Base-by-base conservation (phyloP, 805 yeast genomes). In the Blastobotrys terrestris region DNA sequence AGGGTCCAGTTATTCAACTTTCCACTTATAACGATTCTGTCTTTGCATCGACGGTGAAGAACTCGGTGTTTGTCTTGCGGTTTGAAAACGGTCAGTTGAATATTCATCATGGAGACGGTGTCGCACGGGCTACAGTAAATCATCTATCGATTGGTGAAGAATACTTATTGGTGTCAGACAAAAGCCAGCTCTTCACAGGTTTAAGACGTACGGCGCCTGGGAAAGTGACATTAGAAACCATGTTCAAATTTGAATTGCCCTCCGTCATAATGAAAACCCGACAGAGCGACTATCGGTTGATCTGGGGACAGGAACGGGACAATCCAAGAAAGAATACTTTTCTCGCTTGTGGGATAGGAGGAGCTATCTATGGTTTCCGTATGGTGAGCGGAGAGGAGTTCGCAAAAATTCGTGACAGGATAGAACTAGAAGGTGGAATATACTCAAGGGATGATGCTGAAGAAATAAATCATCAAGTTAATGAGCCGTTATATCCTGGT, bases 1-100 rank as follows among this genome's bases (percentile, higher is more conserved):
- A 45, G 15, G 44, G 58, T 13, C 48, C 53, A 3, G 53, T 55
- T 18, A 42, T 52, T 13, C 55, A 55, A 26, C n/a, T 55, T 14
- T 22, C 51, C 1, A n/a, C 19, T 3, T 3, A 13, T 15, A 46
- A 42, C 2, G 46, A 46, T 5, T 15, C 8, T 13, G 18, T 55
- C 4, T 11, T 42, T 47, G 56, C 54, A 3, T 47, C 54, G 13
- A 53, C 56, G 1, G 39, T 46, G 18, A 13, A 39, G 8, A 53
- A 51, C 26, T 53, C 58, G 13, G 19, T 53, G 43, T 41, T 44
- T 31, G 31, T 49, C 3, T 22, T 49, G 20, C 41, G 26, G n/a
- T 40, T 51, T 13, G 31, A 48, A 3, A 48, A 31, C 4, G 31
- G 19, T 3, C 22, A 35, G 14, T 31, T 51, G 15, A 31, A 19